Evolutionary conservation across 192 early-diverging fungal genomes (phyloP), one percentile per base, ranked within the genome.

Genomic region (Coemansia sp.): DNA sequence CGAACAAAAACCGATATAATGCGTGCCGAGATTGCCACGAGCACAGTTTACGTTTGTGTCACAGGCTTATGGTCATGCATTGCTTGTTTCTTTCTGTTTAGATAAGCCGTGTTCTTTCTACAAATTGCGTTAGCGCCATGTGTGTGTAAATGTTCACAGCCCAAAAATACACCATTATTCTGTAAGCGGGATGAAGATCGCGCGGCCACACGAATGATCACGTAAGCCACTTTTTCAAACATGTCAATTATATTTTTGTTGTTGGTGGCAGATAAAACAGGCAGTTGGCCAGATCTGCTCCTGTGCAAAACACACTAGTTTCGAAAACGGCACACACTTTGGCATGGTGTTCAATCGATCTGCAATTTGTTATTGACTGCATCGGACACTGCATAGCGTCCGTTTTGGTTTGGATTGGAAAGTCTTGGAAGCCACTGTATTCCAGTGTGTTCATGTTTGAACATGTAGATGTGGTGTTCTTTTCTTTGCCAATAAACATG

Each of bases 21-120:
- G 32, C 32, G 32, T 35, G 48, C 19, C 9, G 16, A 19, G 19
- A 19, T 49, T 49, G 48, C 48, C 48, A 49, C 48, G 7, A 18
- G 48, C 3, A 48, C 45, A 18, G n/a, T 48, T 48, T 18, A 18
- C 4, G 10, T 48, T 18, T 7, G 39, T 14, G 18, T 16, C 19
- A 8, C 48, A 49, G 16, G 48, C 48, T 49, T 49, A 49, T 18
- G n/a, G 48, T 49, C 48, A 49, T 49, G 16, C 48, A 19, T 49
- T 4, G 8, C 19, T 16, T 49, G 6, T 49, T 20, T 49, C 8
- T n/a, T 49, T 9, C 48, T 16, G 8, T 18, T 18, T 18, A 49
- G 6, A 9, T 49, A 5, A 49, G 48, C 48, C 48, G n/a, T 22
- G 19, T 9, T 49, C 2, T 49, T 49, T 49, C 41, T 16, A 45